A percentile compares a stretch with the other conserved stretches of the same genome.
Conservation (phyloP, 1,284 basidiomycete species). For the Peniophora sp. region DNA sequence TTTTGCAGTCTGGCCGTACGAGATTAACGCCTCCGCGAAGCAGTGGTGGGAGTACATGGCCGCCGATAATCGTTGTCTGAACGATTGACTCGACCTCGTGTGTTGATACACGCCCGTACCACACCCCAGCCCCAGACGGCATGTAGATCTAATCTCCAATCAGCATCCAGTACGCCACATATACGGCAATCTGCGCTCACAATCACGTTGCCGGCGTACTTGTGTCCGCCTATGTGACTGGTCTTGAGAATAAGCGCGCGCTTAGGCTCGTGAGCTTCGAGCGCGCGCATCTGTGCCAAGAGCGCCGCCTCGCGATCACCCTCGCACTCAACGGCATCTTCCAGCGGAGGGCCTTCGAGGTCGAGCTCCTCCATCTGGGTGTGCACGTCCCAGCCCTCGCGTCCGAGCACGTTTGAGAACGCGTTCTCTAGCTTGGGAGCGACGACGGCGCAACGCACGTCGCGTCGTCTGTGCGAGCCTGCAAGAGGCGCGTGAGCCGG, state of each 20-base stretch:
- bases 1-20: slow-evolving; percentile 53
- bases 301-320: slow-evolving; percentile 35
- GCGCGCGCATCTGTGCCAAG: slow-evolving; percentile 39
- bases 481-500: background rate
- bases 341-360: slow-evolving; percentile 50
- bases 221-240: slow-evolving; percentile 88
- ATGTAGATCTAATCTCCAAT: slow-evolving; percentile 63
- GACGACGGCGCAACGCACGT: slow-evolving; percentile 84
- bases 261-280: slow-evolving; percentile 37
- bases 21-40: slow-evolving; percentile 80
- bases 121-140: slow-evolving; percentile 76
- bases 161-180: background rate
- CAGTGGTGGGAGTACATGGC: slow-evolving; percentile 75
- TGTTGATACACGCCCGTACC: slow-evolving; percentile 91
- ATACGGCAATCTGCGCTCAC: slow-evolving; percentile 36
- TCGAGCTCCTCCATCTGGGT: slow-evolving; percentile 69
- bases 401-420: slow-evolving; percentile 52
- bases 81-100: slow-evolving; percentile 85
- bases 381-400: slow-evolving; percentile 67
- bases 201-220: slow-evolving; percentile 86
- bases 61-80: slow-evolving; percentile 77
- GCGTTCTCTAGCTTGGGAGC: slow-evolving; percentile 78
- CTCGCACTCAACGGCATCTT: slow-evolving; percentile 37
- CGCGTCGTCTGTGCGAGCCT: slow-evolving; percentile 90
- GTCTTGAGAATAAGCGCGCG: slow-evolving; percentile 74